phyloP scores from a whole-genome alignment of 805 yeast species.

The Metschnikowia lunata region DNA sequence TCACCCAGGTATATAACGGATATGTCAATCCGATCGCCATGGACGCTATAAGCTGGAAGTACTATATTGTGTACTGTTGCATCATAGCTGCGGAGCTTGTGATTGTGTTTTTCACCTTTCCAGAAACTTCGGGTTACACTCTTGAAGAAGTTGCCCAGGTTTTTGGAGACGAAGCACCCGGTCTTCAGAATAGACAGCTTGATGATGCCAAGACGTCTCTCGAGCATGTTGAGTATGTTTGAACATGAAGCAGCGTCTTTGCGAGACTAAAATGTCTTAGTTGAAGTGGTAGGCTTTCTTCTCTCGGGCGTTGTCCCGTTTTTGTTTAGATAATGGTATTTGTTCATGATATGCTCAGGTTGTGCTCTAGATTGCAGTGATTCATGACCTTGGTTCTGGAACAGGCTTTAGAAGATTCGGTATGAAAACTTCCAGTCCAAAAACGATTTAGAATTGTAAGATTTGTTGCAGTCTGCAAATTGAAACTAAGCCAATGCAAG shows the following conservation, averaged over 20 bases:
- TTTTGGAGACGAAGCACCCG: conserved; percentile 32
- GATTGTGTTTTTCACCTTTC: conserved; percentile 30
- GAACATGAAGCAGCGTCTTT: background rate
- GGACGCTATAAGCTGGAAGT: conserved; percentile 40
- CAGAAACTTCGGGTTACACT: conserved; percentile 41
- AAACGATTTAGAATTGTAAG: too few relatives aligned
- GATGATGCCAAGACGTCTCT: conserved; percentile 2
- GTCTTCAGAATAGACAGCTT: conserved; percentile 8
- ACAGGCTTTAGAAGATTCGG: too few relatives aligned
- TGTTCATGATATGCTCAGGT: too few relatives aligned
- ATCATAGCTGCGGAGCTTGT: conserved; percentile 26
- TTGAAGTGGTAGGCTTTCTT: too few relatives aligned
- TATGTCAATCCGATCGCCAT: conserved; percentile 32
- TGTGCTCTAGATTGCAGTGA: too few relatives aligned
- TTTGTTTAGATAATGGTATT: background rate
- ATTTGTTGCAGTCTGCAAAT: too few relatives aligned
- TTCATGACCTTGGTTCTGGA: too few relatives aligned
- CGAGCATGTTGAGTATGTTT: conserved; percentile 14
- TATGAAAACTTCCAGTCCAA: too few relatives aligned
- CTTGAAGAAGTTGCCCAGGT: conserved; percentile 42
- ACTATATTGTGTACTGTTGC: conserved; percentile 39
- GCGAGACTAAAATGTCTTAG: too few relatives aligned
- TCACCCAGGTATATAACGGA: conserved; percentile 21
- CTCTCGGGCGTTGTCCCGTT: background rate
- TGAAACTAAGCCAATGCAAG: too few relatives aligned